phyloP scores from a whole-genome alignment of 345 rosid genomes.

The Acer saccharum region DNA sequence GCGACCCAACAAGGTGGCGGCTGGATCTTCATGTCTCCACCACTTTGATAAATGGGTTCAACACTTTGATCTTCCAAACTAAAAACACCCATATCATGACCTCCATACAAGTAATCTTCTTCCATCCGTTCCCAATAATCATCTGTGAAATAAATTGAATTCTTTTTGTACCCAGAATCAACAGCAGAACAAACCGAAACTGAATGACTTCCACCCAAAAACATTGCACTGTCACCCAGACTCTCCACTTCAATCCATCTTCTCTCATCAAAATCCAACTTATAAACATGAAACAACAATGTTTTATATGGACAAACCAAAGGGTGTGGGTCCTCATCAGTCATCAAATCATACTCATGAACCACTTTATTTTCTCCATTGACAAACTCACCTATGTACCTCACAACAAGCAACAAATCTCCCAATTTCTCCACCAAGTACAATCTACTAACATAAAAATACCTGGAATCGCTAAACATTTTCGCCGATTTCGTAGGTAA shows the following conservation, averaged over 20 bases:
- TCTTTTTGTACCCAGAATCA: background rate
- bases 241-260: constrained; percentile 8
- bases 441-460: background rate
- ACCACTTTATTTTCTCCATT: constrained; percentile 7
- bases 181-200: background rate
- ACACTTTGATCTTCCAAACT: background rate
- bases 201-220: constrained; percentile 27
- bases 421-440: constrained; percentile 24
- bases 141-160: constrained; percentile 24
- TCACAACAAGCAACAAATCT: constrained; percentile 18
- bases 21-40: background rate
- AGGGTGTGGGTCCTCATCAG: constrained; percentile 19
- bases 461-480: background rate
- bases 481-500: background rate
- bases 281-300: constrained; percentile 12
- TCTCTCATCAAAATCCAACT: constrained; percentile 3
- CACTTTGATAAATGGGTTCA: background rate
- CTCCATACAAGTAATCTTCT: constrained; percentile 18
- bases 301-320: constrained; percentile 24
- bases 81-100: constrained; percentile 16
- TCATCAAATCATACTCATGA: constrained; percentile 18
- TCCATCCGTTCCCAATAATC: constrained; percentile 23
- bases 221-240: constrained; percentile 9
- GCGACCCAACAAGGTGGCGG: constrained; percentile 17
- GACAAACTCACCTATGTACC: constrained; percentile 22